phyloP scores from a whole-genome alignment of 2,329 filamentous ascomycete genomes.

The Blastomyces percursus region DNA sequence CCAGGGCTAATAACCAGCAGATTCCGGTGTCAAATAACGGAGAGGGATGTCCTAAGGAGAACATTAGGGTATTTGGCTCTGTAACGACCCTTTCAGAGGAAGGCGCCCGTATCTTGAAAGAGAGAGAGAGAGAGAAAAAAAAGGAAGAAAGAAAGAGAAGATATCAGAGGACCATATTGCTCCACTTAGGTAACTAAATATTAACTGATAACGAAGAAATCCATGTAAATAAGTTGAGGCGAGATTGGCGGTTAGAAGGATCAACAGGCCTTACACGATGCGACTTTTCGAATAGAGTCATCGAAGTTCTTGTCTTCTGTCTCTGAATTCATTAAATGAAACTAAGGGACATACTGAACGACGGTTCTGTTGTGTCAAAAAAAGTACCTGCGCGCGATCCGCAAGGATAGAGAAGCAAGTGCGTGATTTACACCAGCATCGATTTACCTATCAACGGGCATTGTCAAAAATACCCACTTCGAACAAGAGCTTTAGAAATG shows the following conservation, averaged over 20 bases:
- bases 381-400: background rate
- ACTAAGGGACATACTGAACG: background rate
- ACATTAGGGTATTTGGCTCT: background rate
- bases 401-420: background rate
- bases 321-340: background rate
- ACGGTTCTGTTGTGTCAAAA: background rate
- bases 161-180: too few relatives aligned
- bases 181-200: too few relatives aligned
- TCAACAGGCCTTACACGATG: background rate
- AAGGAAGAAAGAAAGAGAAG: too few relatives aligned
- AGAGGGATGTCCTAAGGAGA: background rate
- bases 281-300: background rate
- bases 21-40: background rate
- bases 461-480: background rate
- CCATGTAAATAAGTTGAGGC: background rate
- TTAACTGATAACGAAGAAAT: too few relatives aligned
- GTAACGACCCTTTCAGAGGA: background rate
- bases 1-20: background rate
- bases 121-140: background rate
- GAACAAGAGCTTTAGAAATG: background rate
- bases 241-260: background rate
- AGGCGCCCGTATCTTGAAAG: background rate
- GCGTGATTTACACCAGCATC: background rate
- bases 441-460: background rate
- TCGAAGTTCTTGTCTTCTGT: background rate